These are phyloP conservation scores for Pontederia crassipes DNA, from an alignment of 176 grass and related monocot species.

Conservation along the genomic window DNA sequence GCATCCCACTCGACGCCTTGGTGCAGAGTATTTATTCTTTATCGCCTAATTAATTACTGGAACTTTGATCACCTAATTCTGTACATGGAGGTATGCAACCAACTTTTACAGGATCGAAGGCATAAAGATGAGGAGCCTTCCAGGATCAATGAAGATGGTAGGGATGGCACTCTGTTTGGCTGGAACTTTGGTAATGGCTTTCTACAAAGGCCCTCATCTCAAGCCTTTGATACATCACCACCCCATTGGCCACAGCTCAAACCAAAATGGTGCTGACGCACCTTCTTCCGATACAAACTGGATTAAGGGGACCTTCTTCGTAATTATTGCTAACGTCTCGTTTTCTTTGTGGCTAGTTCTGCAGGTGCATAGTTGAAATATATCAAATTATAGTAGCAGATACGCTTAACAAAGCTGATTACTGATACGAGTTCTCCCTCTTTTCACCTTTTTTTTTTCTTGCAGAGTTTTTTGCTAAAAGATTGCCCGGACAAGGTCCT, in stretches of 20 bases:
- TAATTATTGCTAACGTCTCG: conserved; percentile 30
- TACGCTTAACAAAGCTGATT: background rate
- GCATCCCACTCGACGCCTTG: no score
- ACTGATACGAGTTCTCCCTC: no score
- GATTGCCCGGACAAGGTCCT: conserved; percentile 61
- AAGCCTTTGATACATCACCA: conserved; percentile 45
- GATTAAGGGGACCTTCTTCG: conserved; percentile 49
- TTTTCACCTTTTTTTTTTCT: background rate
- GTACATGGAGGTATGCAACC: no score
- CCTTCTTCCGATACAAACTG: conserved; percentile 32
- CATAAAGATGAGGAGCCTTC: conserved; percentile 44
- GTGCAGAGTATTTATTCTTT: no score
- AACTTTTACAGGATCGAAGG: conserved; percentile 41
- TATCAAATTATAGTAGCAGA: background rate
- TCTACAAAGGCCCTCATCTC: conserved; percentile 52
- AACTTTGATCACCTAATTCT: no score
- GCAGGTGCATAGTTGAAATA: conserved; percentile 22
- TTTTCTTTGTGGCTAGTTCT: conserved; percentile 47
- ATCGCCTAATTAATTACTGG: no score
- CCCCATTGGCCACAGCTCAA: conserved; percentile 4
- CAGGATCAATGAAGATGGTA: conserved; percentile 32
- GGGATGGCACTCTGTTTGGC: conserved; percentile 42
- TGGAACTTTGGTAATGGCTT: conserved; percentile 45
- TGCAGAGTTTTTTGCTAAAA: conserved; percentile 38
- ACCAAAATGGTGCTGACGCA: background rate